These are phyloP conservation scores for Gossypium lobatum DNA, from an alignment of 441 rosid genomes.

Conservation along the genomic window DNA sequence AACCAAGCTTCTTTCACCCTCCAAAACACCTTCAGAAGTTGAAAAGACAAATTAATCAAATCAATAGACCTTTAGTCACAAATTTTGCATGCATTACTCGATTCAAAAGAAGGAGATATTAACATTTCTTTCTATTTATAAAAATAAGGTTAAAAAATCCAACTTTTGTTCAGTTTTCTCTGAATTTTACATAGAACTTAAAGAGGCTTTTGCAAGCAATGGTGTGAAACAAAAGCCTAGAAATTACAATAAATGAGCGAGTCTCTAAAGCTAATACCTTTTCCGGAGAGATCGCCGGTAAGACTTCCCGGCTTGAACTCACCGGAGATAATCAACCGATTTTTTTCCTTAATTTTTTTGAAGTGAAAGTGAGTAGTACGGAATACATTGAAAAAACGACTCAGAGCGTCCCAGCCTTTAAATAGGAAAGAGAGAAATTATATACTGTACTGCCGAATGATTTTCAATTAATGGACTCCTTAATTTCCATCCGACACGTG, in stretches of 20 bases:
- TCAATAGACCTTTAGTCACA: conserved; percentile 14
- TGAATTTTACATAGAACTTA: neutral
- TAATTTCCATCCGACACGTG: neutral
- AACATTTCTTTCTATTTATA: neutral
- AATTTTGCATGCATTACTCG: conserved; percentile 11
- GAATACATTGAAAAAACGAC: neutral
- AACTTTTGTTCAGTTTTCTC: neutral
- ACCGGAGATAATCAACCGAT: conserved; percentile 8
- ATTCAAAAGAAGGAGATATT: neutral
- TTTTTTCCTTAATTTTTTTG: neutral
- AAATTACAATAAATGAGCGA: conserved; percentile 5
- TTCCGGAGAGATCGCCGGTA: conserved; percentile 24
- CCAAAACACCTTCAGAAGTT: neutral
- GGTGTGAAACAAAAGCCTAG: conserved; percentile 5
- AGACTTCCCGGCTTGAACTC: conserved; percentile 16
- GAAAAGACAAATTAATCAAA: conserved; percentile 10
- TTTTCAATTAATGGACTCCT: neutral
- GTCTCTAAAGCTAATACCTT: conserved; percentile 19
- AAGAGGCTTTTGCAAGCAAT: neutral
- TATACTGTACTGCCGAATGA: neutral
- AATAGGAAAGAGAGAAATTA: neutral
- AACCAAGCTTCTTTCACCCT: neutral
- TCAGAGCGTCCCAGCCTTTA: neutral
- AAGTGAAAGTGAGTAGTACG: neutral
- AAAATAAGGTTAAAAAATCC: neutral